Evolutionary conservation across 352 stramenopile genomes (phyloP), one percentile per base, ranked within the genome.

Genomic region (Phytophthora pluvialis): DNA sequence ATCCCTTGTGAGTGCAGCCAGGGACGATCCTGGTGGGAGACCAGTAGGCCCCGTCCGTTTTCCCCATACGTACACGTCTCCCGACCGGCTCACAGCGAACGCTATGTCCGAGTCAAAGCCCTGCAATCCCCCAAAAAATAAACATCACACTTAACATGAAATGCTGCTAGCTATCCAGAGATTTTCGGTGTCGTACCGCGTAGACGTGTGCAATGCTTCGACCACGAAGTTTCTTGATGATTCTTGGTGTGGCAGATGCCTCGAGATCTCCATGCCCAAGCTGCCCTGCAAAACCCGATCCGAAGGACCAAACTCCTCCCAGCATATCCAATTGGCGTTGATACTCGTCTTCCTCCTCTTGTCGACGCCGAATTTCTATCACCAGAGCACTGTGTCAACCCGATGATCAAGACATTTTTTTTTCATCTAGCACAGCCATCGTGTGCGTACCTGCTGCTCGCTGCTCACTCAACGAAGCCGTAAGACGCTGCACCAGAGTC

Each of bases 71-170:
- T 85, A 95, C 5, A 95, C 81, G 28, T 94, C 87, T 29, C 87
- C 77, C 9, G 68, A 81, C 3, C 86, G 81, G 38, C 64, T 88
- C 3, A 94, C 71, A 13, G 83, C 87, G 45, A 93, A 95, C 11
- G 78, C 75, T 4, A 94, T 77, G 18, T 94, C 83, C 25, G 87
- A 95, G 60, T 95, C 87, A 59, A 93, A 95, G 3, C 87, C 87
- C 83, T 91, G 38, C 16, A 28, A 3, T n/a, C n/a, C n/a, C 18
- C 58, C 18, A 39, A 49, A 13, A 10, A 53, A 44, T 18, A 13
- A 13, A 54, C 21, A 51, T 25, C 33, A 35, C 31, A 35, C 7
- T 12, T 35, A 12, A 12, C 31, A 12, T 35, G 31, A 35, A 35
- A 12, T 35, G 21, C 21, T 21, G 21, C 21, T 21, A 2, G 21